Evolutionary conservation across 257 asterid species (phyloP).

Genomic region (Nicotiana sylvestris): DNA sequence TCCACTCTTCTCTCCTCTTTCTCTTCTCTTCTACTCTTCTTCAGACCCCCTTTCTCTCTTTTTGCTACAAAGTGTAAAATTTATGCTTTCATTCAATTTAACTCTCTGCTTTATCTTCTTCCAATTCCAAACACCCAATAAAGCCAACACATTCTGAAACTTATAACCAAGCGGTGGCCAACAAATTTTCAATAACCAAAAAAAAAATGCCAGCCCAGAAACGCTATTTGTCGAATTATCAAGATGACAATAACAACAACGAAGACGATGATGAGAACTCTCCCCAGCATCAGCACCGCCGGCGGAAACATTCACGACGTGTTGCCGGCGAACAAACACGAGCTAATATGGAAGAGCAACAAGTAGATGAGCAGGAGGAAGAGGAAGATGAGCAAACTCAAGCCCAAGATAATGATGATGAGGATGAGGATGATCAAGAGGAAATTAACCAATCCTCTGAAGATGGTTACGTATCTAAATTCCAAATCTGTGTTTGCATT

Average conservation of each 20-base stretch:
- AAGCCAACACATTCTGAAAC: not conserved
- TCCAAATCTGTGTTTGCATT: not conserved
- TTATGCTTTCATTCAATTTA: not conserved
- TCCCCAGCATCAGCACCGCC: conserved; percentile 11
- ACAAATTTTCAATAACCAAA: not conserved
- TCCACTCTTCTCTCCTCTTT: not conserved
- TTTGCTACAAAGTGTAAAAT: not conserved
- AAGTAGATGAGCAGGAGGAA: not conserved
- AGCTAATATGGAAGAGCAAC: not conserved
- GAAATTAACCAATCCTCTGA: conserved; percentile 15
- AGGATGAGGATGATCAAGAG: conserved; percentile 17
- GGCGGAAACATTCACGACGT: conserved; percentile 26
- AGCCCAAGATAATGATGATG: conserved; percentile 9
- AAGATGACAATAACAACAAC: not conserved
- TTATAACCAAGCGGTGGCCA: not conserved
- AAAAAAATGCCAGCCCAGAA: conserved; percentile 29
- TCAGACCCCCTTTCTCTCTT: not conserved
- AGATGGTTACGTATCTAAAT: conserved; percentile 20
- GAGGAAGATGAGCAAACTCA: conserved; percentile 12
- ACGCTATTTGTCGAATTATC: conserved; percentile 21
- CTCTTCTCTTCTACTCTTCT: not conserved
- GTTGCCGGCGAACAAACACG: not conserved
- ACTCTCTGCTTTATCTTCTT: not conserved
- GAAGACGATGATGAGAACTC: conserved; percentile 17
- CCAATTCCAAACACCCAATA: not conserved